These are phyloP conservation scores for Phylloporus sp. DNA, from an alignment of 768 basidiomycete species.

Conservation along the genomic window DNA sequence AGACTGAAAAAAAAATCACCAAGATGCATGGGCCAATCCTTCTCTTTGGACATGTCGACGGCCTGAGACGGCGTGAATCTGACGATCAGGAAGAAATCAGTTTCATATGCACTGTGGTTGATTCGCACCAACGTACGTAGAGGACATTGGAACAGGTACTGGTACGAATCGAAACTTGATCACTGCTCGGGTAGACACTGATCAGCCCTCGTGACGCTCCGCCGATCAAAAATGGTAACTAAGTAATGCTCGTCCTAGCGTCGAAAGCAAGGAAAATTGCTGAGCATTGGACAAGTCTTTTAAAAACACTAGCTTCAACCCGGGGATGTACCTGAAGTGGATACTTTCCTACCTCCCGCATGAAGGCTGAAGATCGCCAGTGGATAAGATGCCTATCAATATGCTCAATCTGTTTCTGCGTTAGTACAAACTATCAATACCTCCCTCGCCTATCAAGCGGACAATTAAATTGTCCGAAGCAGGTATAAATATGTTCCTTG, in stretches of 20 bases:
- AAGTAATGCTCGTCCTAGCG: background rate
- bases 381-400: no score
- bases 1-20: conserved; percentile 40
- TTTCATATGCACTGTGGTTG: background rate
- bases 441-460: no score
- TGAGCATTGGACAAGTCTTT: no score
- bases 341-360: background rate
- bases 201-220: background rate
- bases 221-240: conserved; percentile 6
- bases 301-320: no score
- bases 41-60: conserved; percentile 62
- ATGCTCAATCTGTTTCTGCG: no score
- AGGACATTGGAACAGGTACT: conserved; percentile 15
- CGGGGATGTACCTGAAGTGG: no score
- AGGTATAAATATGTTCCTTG: background rate
- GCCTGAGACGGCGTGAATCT: conserved; percentile 56
- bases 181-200: no score
- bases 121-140: conserved; percentile 18
- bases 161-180: no score
- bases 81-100: conserved; percentile 2
- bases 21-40: conserved; percentile 64
- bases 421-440: no score
- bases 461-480: background rate
- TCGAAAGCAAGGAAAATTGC: no score
- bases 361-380: background rate